phyloP scores from a whole-genome alignment of 768 basidiomycete genomes.

The Trametes meyenii region DNA sequence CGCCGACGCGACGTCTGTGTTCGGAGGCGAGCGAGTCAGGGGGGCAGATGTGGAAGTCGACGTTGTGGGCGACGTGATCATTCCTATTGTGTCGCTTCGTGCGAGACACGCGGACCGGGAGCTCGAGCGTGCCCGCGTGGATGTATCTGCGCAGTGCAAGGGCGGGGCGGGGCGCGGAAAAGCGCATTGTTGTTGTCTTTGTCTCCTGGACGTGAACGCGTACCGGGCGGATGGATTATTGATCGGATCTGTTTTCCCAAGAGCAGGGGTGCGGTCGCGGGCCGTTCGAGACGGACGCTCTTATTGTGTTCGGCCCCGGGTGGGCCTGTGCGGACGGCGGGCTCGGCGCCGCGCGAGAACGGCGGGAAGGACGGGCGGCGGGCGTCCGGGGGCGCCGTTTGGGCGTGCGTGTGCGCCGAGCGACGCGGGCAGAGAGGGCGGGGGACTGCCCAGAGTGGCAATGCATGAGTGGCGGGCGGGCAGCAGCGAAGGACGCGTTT shows the following conservation, averaged over 20 bases:
- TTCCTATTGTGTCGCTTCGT: conserved; percentile 17
- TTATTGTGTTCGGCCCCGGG: conserved; percentile 17
- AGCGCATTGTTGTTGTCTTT: conserved; percentile 1
- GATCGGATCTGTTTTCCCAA: conserved; percentile 18
- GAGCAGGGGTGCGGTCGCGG: conserved; percentile 17
- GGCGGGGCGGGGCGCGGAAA: not conserved
- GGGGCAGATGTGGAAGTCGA: not conserved
- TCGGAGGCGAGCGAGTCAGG: conserved; percentile 19
- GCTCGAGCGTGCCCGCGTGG: not conserved
- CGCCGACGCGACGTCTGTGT: conserved; percentile 6
- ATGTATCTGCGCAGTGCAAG: too few species aligned
- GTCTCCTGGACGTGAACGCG: not conserved
- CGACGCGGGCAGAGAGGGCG: not conserved
- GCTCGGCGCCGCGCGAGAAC: not conserved
- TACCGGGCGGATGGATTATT: conserved; percentile 10
- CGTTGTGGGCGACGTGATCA: conserved; percentile 1
- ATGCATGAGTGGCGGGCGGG: not conserved
- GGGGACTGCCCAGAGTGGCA: not conserved
- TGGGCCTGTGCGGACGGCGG: not conserved
- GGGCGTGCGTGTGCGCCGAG: not conserved
- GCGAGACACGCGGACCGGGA: conserved; percentile 9
- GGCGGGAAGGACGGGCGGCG: not conserved
- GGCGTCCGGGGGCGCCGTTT: not conserved
- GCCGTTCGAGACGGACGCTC: conserved; percentile 5
- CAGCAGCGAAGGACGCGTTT: not conserved